Conservation (phyloP, 2,329 filamentous ascomycete species). For the Cylindrodendrum hubeiense region DNA sequence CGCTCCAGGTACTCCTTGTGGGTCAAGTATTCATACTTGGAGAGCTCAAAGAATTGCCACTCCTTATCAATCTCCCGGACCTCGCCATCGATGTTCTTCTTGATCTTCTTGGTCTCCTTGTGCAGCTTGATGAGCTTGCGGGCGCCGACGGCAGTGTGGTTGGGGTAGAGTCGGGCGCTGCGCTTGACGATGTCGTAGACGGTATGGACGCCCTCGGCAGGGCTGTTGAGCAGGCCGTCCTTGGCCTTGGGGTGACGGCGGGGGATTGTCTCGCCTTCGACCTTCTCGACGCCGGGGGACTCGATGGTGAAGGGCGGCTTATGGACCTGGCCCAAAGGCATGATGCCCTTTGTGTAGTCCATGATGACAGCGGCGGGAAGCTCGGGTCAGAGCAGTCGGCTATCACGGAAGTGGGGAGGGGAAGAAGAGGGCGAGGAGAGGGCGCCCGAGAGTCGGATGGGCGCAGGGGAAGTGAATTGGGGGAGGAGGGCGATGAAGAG, state of each 20-base stretch:
- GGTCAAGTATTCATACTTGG: slow-evolving; percentile 79
- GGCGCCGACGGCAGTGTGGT: slow-evolving; percentile 75
- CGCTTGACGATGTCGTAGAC: slow-evolving; percentile 83
- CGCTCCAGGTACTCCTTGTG: slow-evolving; percentile 84
- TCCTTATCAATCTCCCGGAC: slow-evolving; percentile 87
- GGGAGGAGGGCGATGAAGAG: neutral
- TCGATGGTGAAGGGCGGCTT: slow-evolving; percentile 83
- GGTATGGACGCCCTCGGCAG: slow-evolving; percentile 78
- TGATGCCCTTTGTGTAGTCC: slow-evolving; percentile 57
- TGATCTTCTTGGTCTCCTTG: slow-evolving; percentile 87
- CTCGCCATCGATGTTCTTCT: slow-evolving; percentile 88
- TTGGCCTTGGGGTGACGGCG: slow-evolving; percentile 79
- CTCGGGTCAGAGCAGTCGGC: slow-evolving; percentile 26
- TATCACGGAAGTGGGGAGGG: slow-evolving; percentile 16
- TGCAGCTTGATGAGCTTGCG: slow-evolving; percentile 83
- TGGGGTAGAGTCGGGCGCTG: slow-evolving; percentile 72
- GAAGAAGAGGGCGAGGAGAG: slow-evolving; percentile 17
- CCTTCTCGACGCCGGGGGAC: slow-evolving; percentile 73
- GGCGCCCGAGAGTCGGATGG: slow-evolving; percentile 2
- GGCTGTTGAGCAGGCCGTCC: slow-evolving; percentile 75
- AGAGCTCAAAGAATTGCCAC: slow-evolving; percentile 91
- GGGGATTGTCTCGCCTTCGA: slow-evolving; percentile 86
- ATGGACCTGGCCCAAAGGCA: slow-evolving; percentile 71
- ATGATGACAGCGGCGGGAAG: slow-evolving; percentile 36
- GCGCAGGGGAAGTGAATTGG: slow-evolving; percentile 16